A percentile compares a stretch with the other conserved stretches of the same genome.
Evolutionary conservation across 257 asterid genomes (phyloP).

Genomic region (Solanum bulbocastanum): DNA sequence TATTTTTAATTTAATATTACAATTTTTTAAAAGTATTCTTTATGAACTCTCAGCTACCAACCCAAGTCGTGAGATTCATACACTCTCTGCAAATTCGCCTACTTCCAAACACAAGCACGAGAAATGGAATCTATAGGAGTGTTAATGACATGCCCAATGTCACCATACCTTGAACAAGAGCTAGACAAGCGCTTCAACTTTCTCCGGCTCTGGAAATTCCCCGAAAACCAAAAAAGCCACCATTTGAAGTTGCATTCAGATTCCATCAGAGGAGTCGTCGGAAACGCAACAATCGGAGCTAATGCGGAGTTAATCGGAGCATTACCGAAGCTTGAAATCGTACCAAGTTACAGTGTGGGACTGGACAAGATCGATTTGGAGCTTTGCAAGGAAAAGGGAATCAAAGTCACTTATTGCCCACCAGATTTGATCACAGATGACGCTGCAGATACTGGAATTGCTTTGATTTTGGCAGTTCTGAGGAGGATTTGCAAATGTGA

Average conservation of each 20-base stretch:
- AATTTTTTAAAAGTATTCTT: too few species aligned
- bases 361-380: slow-evolving; percentile 67
- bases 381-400: slow-evolving; percentile 57
- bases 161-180: slow-evolving; percentile 49
- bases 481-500: slow-evolving; percentile 58
- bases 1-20: too few species aligned
- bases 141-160: slow-evolving; percentile 48
- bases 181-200: slow-evolving; percentile 64
- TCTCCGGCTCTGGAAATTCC: slow-evolving; percentile 53
- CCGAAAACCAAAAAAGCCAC: slow-evolving; percentile 19
- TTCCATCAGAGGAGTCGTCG: slow-evolving; percentile 61
- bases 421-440: slow-evolving; percentile 87
- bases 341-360: slow-evolving; percentile 67
- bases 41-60: background rate
- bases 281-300: slow-evolving; percentile 39
- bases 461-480: slow-evolving; percentile 53
- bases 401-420: slow-evolving; percentile 77
- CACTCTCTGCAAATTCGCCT: background rate
- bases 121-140: slow-evolving; percentile 55
- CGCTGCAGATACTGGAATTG: slow-evolving; percentile 81
- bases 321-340: slow-evolving; percentile 64
- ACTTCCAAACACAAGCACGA: background rate
- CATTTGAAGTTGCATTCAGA: slow-evolving; percentile 38
- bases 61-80: background rate
- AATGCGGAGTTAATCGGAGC: slow-evolving; percentile 44